Evolutionary conservation across 352 stramenopile species (phyloP), one percentile per base, ranked within the genome.

Genomic region (Pythium plurisporium): DNA sequence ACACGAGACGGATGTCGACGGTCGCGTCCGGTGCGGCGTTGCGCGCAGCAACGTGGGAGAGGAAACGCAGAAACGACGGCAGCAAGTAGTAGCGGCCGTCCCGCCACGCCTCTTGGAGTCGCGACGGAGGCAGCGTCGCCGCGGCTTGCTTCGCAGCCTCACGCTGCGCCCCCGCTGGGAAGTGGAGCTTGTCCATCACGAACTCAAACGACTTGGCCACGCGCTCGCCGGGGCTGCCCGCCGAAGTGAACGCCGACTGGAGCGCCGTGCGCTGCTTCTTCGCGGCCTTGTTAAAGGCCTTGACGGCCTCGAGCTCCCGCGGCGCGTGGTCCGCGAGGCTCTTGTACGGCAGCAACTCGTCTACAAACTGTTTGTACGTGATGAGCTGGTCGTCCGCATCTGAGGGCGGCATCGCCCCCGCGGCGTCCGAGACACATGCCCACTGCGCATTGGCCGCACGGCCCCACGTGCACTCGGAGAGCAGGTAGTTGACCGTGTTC

Each of bases 331-430:
- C 59, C 12, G 64, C 31, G 38, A 89, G 62, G 34, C 65, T 88
- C 53, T 83, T 55, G 66, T 91, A 94, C 62, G 80, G 80, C 23
- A 88, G 67, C 23, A 63, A 34, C 17, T 87, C 70, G 56, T 92
- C 84, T 22, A 91, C 84, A 46, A 91, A 94, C 53, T 87, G 70
- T 67, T 94, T 94, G 73, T 94, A 94, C 22, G 82, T 81, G 53
- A 90, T 65, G 9, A 91, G 49, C 31, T 51, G 36, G 2, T 41
- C 17, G 14, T 58, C 29, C 34, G 29, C 29, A 8, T 30, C 12
- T 14, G 55, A 12, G 4, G 79, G 77, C 8, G 77, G 75, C 8
- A 54, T 55, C 15, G 87, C 73, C 9, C 71, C 82, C 44, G 76
- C 81, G 5, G 55, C 65, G 8, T 76, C 60, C 0, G 82, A 88